A percentile compares a stretch with the other conserved stretches of the same genome.
These are phyloP conservation scores for Cryphonectria carpinicola DNA, from an alignment of 2,329 filamentous ascomycete genomes.

Conservation along the genomic window DNA sequence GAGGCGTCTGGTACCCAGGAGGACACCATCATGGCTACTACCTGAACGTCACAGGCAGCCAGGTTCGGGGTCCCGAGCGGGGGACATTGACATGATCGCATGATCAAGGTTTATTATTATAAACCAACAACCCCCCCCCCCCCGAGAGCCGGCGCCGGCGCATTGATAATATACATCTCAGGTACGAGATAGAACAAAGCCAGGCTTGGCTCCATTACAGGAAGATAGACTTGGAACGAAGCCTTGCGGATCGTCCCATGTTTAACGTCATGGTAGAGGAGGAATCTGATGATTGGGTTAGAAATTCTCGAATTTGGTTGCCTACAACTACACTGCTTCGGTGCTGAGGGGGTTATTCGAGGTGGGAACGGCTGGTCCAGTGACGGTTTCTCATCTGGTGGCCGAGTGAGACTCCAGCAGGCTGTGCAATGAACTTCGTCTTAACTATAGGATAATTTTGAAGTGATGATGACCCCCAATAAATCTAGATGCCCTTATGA, in stretches of 20 bases:
- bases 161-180: background rate
- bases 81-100: background rate
- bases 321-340: background rate
- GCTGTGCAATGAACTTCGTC: background rate
- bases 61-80: background rate
- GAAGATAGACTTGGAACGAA: background rate
- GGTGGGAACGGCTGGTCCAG: background rate
- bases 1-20: slow-evolving; percentile 25
- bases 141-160: background rate
- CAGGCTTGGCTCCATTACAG: no score
- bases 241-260: no score
- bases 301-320: background rate
- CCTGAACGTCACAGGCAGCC: background rate
- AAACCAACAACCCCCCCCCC: no score
- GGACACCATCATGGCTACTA: slow-evolving; percentile 28
- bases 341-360: background rate
- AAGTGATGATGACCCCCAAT: background rate
- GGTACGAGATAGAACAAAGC: no score
- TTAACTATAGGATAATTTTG: background rate
- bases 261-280: background rate
- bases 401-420: background rate
- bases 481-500: background rate
- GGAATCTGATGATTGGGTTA: background rate
- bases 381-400: background rate
- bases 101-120: background rate